Conservation (phyloP, 164 flowering plant species). For the Macadamia integrifolia region DNA sequence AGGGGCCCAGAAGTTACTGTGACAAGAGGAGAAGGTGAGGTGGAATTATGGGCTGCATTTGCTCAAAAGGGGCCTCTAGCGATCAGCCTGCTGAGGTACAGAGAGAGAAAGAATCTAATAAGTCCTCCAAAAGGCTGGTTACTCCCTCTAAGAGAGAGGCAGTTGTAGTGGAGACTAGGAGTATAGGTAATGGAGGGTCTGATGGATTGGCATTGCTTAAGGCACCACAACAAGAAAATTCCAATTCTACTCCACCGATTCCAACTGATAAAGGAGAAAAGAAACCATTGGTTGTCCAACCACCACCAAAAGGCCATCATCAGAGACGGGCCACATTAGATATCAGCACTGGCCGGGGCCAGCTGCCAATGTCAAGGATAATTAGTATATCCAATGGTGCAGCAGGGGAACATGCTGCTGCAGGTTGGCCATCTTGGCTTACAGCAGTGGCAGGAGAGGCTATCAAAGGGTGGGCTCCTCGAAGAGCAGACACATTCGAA, state of each 20-base stretch:
- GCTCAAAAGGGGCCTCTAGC: not conserved
- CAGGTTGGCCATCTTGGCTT: slow-evolving; percentile 64
- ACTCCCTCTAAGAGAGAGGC: not conserved
- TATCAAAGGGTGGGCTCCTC: slow-evolving; percentile 52
- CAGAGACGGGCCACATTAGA: slow-evolving; percentile 8
- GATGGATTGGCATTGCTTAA: too few relatives aligned
- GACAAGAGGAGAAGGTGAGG: not conserved
- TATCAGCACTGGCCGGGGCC: slow-evolving; percentile 7
- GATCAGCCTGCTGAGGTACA: not conserved
- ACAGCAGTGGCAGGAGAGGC: slow-evolving; percentile 45
- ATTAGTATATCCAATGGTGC: slow-evolving; percentile 24
- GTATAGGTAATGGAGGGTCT: too few relatives aligned
- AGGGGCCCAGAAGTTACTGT: not conserved
- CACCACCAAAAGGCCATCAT: too few relatives aligned
- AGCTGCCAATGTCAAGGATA: slow-evolving; percentile 21
- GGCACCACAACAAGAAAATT: too few relatives aligned
- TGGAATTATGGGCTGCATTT: slow-evolving; percentile 1
- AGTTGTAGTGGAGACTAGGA: not conserved
- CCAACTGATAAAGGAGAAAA: too few relatives aligned
- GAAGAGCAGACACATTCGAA: slow-evolving; percentile 5
- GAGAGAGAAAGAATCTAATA: not conserved
- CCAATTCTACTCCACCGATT: too few relatives aligned
- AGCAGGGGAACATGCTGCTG: slow-evolving; percentile 37
- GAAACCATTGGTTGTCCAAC: too few relatives aligned
- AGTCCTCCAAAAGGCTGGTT: not conserved